Base-by-base conservation (phyloP, 257 asterid genomes). In the Jacaranda mimosifolia region DNA sequence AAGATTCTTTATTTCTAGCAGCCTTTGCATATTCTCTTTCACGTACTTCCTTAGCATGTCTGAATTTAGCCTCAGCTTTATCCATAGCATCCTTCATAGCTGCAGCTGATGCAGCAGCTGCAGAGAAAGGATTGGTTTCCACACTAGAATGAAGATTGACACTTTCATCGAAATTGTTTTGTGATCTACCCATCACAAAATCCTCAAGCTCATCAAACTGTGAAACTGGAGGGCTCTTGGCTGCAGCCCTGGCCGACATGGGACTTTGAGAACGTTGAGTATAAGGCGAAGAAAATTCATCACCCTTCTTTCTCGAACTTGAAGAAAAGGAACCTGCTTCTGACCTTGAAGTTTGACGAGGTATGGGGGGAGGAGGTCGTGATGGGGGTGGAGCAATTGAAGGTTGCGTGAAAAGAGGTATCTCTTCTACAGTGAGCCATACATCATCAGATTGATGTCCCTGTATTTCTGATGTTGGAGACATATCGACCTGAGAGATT, bases 71-170 rank as follows among this genome's bases (percentile, higher is more conserved):
- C 87, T 94, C 96, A 59, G 99, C 99, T 82, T 86, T 96, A 83
- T 92, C 98, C 98, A 96, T 94, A 70, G 99, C 99, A 77, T 96
- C 98, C 86, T 94, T 96, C 99, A 96, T 96, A 67, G 97, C 98
- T 80, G 97, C 99, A 56, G 97, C 97, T 74, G 99, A 93, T 73
- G 92, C 98, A 80, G 93, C 97, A 53, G 98, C 97, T 43, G 88
- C 88, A 77, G 99, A 89, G 86, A 86, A 86, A 18, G 87, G 88
- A 87, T 88, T 85, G 85, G 85, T 77, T 19, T 91, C 96, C 76
- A 82, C 91, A 79, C 90, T 80, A 42, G 89, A 81, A 77, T 78
- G 87, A 58, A 55, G 60, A 80, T 87, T 75, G 13, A 77, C 86
- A 81, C 78, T 87, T 78, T 79, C 97, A 77, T 86, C 87, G 68